Evolutionary conservation across 768 basidiomycete species (phyloP).

Genomic region (Hericium erinaceus): DNA sequence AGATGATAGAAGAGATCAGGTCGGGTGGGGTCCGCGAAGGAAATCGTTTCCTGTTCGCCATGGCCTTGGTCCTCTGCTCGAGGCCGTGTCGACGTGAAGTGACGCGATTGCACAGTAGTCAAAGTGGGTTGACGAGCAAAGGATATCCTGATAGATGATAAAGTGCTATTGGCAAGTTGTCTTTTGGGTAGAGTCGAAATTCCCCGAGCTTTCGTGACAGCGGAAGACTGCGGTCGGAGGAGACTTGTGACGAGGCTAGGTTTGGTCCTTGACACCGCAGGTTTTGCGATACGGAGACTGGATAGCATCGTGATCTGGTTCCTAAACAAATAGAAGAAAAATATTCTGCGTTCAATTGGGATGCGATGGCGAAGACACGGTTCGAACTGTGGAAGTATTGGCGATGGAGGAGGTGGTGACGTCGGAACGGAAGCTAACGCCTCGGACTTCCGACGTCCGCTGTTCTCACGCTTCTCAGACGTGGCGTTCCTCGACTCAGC

Average conservation of each 20-base stretch:
- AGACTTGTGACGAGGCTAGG: too few species aligned
- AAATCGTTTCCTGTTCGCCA: neutral
- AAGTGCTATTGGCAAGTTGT: neutral
- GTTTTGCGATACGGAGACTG: too few species aligned
- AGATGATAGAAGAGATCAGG: conserved; percentile 13
- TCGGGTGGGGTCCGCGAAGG: conserved; percentile 11
- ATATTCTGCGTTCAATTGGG: neutral
- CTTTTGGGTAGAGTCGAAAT: neutral
- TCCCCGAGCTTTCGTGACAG: neutral
- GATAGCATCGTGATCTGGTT: neutral
- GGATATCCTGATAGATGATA: neutral
- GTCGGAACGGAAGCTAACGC: neutral
- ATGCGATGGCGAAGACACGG: neutral
- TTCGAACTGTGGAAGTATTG: neutral
- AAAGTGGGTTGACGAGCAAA: neutral
- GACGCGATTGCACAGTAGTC: neutral
- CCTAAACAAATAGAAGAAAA: neutral
- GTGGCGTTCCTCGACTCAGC: neutral
- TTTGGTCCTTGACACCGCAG: too few species aligned
- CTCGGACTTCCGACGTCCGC: neutral
- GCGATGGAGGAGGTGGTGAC: neutral
- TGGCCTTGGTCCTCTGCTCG: neutral
- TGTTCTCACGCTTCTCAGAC: neutral
- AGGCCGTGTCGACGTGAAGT: neutral
- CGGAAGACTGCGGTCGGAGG: neutral